phyloP scores from a whole-genome alignment of 2,329 filamentous ascomycete species.

The Ilyonectria sp. region DNA sequence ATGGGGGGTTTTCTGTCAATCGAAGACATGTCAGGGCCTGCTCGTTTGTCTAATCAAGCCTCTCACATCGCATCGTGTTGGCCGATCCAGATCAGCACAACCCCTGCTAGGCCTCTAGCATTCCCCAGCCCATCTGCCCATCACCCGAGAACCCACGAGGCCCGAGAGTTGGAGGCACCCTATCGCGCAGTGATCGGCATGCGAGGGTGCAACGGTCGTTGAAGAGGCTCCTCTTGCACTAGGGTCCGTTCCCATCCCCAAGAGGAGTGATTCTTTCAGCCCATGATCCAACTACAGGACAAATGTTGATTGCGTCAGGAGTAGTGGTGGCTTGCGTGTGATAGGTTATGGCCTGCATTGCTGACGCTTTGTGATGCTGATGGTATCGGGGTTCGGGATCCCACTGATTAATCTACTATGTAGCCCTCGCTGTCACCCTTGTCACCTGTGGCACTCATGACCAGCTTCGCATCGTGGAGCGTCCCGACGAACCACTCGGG shows the following conservation, averaged over 20 bases:
- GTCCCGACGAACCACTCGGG: slow-evolving; percentile 6
- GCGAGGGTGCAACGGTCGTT: slow-evolving; percentile 37
- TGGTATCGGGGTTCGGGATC: slow-evolving; percentile 17
- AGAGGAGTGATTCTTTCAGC: slow-evolving; percentile 5
- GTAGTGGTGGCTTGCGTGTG: slow-evolving; percentile 25
- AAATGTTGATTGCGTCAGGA: slow-evolving; percentile 28
- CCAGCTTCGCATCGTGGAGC: slow-evolving; percentile 11
- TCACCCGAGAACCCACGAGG: slow-evolving; percentile 47
- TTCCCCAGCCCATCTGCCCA: slow-evolving; percentile 44
- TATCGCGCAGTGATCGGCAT: slow-evolving; percentile 42
- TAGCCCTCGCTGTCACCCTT: neutral
- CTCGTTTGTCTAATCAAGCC: slow-evolving; percentile 9
- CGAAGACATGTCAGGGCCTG: slow-evolving; percentile 12
- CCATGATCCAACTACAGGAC: slow-evolving; percentile 13
- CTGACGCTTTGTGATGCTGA: slow-evolving; percentile 6
- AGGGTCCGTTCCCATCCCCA: slow-evolving; percentile 15
- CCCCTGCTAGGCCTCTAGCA: slow-evolving; percentile 43
- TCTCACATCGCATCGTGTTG: slow-evolving; percentile 29
- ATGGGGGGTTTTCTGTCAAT: slow-evolving; percentile 29
- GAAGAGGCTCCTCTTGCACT: neutral
- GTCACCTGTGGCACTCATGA: slow-evolving; percentile 1
- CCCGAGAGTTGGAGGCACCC: slow-evolving; percentile 44
- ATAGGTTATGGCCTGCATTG: slow-evolving; percentile 21
- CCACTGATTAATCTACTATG: neutral
- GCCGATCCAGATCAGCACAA: slow-evolving; percentile 47